Base-by-base conservation (phyloP, 257 asterid genomes). In the Penstemon eatonii region DNA sequence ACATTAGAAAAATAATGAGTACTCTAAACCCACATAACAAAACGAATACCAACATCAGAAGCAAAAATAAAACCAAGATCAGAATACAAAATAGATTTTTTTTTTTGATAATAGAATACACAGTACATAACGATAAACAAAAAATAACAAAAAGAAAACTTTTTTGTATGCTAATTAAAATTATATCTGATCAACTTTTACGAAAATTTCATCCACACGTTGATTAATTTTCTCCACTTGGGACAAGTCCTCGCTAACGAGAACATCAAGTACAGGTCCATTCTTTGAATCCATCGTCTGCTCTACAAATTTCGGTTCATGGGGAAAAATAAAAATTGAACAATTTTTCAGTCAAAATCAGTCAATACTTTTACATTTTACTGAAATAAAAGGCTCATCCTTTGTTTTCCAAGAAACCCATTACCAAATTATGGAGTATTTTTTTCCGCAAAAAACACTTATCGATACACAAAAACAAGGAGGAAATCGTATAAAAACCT, bases 131-230 rank as follows among this genome's bases (percentile, higher is more conserved):
- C 43, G 4, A 9, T 47, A 70, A 61, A 74, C 42, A 25, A 25
- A 25, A 25, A 25, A 25, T 25, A 25, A 25, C 33, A 25, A 25
- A 25, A 25, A 2, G 33, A 56, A 50, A 47, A 10, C 6, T 45
- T 8, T 57, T 44, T 13, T 37, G 9, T 2, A 60, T 12, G 46
- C 44, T 52, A 9, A 10, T 13, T 59, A 43, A 51, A 42, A 36
- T 54, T 65, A 59, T 55, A 83, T 91, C 89, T 84, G 78, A 59
- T 83, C 87, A 65, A 87, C 85, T 81, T 77, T 73, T 46, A 44
- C 8, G 38, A 57, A 78, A 57, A 84, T 66, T 58, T 82, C 91
- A 60, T 83, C 85, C 51, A 81, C 85, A 15, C 71, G 57, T 71
- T 66, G 82, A 72, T 78, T 75, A 68, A 78, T 62, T 76, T 78